Evolutionary conservation across 163 green algal species (phyloP), one percentile per base, ranked within the genome.

Genomic region (Prototheca stagnorum): DNA sequence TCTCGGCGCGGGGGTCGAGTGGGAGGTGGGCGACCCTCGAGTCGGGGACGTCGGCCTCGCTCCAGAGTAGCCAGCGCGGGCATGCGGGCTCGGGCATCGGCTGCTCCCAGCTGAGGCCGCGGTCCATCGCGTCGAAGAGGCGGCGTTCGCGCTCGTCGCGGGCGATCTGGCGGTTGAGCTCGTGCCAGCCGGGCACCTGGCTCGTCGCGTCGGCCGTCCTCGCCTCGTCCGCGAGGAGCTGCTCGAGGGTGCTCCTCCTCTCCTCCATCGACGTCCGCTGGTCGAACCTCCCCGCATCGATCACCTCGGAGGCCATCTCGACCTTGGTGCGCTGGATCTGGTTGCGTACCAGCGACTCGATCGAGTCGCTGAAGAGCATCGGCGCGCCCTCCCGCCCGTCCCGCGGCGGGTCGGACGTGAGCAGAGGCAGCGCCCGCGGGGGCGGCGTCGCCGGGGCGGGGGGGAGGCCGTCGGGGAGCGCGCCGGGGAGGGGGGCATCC

Each of bases 271-370:
- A 86, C 28, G 90, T 97, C 42, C 81, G 61, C 68, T 84, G 81
- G 70, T 99, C 88, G 54, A 99, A 99, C 40, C 76, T 62, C 2
- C 84, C 84, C 2, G 84, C 84, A 50, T 94, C 84, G 39, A 95
- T 93, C 44, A 94, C 77, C 66, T 99, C 90, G 60, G 89, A 88
- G 25, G 90, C 90, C 90, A 99, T 97, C 56, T 97, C 90, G 51
- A 93, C 96, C 74, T 99, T 99, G 37, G 78, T 67, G 62, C 87
- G 81, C 77, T 99, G 90, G 61, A 99, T 96, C 39, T 86, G 73
- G 70, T 95, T 94, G 42, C 90, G 76, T 52, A 95, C 78, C 35
- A 97, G 64, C 3, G 65, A 82, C 77, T 99, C 90, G 26, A 99
- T 84, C 39, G 54, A 80, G 64, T 95, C 89, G 2, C 67, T 64